phyloP scores from a whole-genome alignment of 345 rosid species.

The Carallia brachiata region DNA sequence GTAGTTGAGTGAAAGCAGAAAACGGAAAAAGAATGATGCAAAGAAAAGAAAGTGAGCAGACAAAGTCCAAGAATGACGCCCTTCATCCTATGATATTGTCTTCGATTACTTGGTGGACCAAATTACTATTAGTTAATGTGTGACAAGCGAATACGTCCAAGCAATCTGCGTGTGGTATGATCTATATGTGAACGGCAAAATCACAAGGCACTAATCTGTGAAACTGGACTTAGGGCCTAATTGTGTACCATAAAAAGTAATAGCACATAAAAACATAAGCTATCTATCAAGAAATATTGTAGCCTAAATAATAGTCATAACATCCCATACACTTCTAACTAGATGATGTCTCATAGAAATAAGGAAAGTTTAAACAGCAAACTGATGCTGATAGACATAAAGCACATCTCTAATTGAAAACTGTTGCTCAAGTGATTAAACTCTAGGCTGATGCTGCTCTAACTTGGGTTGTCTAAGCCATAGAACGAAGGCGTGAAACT shows the following conservation, averaged over 20 bases:
- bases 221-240: too few relatives aligned
- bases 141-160: too few relatives aligned
- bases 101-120: constrained; percentile 12
- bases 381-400: not conserved
- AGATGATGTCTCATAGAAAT: not conserved
- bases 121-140: not conserved
- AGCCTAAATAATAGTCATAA: not conserved
- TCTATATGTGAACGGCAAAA: not conserved
- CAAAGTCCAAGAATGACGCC: too few relatives aligned
- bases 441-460: constrained; percentile 12
- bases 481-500: not conserved
- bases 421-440: not conserved
- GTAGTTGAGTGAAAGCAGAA: too few relatives aligned
- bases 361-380: not conserved
- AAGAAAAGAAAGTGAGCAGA: too few relatives aligned
- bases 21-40: too few relatives aligned
- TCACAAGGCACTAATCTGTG: too few relatives aligned
- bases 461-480: constrained; percentile 10
- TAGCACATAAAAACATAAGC: not conserved
- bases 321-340: not conserved
- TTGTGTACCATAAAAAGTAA: too few relatives aligned
- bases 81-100: too few relatives aligned
- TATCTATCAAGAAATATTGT: not conserved
- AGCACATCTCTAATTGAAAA: not conserved
- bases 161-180: too few relatives aligned